A percentile compares a stretch with the other conserved stretches of the same genome.
These are phyloP conservation scores for Tylopilus cervinicoccineus DNA, from an alignment of 768 basidiomycete species.

Conservation along the genomic window DNA sequence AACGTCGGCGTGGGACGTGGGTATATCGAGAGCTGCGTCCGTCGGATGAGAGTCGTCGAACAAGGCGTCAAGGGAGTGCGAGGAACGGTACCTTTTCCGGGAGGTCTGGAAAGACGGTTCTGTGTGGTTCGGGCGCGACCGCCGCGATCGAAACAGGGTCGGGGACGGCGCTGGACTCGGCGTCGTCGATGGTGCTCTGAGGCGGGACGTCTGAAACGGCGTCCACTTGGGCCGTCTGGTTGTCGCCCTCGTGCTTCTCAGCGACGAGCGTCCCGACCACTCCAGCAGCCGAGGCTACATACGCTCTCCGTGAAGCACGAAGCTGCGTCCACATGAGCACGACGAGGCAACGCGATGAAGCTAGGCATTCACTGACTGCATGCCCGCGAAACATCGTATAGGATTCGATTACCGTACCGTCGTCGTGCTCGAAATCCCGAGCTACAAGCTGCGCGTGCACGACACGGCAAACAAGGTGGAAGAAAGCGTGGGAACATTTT, in stretches of 20 bases:
- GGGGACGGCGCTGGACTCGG: neutral
- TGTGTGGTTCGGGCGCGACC: slow-evolving; percentile 12
- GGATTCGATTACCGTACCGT: neutral
- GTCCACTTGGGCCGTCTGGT: slow-evolving; percentile 3
- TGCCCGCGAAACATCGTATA: slow-evolving; percentile 24
- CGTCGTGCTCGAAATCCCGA: slow-evolving; percentile 2
- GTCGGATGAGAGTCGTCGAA: neutral
- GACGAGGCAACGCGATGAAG: neutral
- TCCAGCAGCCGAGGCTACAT: slow-evolving; percentile 14
- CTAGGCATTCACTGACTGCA: slow-evolving; percentile 12
- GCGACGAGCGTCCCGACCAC: slow-evolving; percentile 14
- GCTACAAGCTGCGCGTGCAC: too few relatives aligned
- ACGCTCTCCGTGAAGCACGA: slow-evolving; percentile 24
- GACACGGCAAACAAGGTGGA: slow-evolving; percentile 9
- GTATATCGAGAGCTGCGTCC: slow-evolving; percentile 91
- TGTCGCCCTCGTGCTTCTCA: slow-evolving; percentile 10
- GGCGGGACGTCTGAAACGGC: neutral
- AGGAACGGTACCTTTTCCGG: slow-evolving; percentile 23
- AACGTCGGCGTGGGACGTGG: slow-evolving; percentile 56
- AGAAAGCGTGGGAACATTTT: slow-evolving; percentile 13
- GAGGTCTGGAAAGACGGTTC: slow-evolving; percentile 14
- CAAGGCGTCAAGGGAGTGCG: neutral
- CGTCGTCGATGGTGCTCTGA: neutral
- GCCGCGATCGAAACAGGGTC: neutral
- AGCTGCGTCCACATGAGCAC: slow-evolving; percentile 8